Evolutionary conservation across 495 filamentous ascomycete genomes (phyloP).

Genomic region (Penicilliopsis zonata): DNA sequence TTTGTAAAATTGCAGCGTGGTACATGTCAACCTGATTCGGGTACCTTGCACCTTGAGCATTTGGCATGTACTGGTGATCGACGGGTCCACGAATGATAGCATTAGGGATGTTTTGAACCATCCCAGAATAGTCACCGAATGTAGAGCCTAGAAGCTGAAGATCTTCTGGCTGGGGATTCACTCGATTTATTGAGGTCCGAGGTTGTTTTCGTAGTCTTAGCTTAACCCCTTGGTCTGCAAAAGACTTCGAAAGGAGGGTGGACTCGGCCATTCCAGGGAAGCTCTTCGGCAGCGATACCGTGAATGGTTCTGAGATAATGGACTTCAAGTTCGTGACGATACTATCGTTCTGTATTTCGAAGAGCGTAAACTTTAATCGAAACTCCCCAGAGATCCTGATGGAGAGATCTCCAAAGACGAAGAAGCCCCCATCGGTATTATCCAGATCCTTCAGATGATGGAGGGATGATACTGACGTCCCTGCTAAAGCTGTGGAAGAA

Average conservation of each 20-base stretch:
- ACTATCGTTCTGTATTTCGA: constrained; percentile 75
- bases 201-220: constrained; percentile 82
- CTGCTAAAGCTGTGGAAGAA: constrained; percentile 53
- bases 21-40: too few species aligned
- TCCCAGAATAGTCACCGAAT: too few species aligned
- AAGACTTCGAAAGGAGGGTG: constrained; percentile 81
- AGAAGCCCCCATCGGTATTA: constrained; percentile 88
- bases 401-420: constrained; percentile 92
- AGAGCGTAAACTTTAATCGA: constrained; percentile 74
- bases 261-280: constrained; percentile 86
- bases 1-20: too few species aligned
- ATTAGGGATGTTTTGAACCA: too few species aligned
- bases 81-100: too few species aligned
- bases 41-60: too few species aligned
- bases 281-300: constrained; percentile 62
- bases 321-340: constrained; percentile 58
- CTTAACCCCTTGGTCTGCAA: constrained; percentile 93
- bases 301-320: constrained; percentile 62
- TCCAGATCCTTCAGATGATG: constrained; percentile 86
- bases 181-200: too few species aligned
- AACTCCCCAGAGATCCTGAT: constrained; percentile 70
- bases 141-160: too few species aligned
- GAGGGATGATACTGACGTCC: constrained; percentile 80
- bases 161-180: too few species aligned
- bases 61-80: too few species aligned